Evolutionary conservation across 75 land plant genomes (phyloP).

Genomic region (Isoetes taiwanensis): DNA sequence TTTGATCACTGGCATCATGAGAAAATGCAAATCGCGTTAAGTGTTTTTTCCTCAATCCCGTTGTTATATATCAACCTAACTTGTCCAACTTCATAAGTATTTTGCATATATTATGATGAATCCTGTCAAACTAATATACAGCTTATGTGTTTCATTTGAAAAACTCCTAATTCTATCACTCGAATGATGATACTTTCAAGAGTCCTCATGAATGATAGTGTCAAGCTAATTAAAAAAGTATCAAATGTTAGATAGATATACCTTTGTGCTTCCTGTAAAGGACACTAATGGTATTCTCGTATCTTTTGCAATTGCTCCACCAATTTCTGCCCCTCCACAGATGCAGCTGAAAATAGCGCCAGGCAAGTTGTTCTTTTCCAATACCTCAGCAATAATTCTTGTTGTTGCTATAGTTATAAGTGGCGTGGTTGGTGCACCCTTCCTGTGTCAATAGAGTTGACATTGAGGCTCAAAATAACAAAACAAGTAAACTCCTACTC

Average conservation of each 20-base stretch:
- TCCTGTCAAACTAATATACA: no score
- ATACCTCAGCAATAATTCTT: conserved; percentile 60
- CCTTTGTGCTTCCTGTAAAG: conserved; percentile 95
- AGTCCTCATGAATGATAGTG: no score
- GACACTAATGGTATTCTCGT: conserved; percentile 69
- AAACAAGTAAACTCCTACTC: not conserved
- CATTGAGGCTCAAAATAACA: no score
- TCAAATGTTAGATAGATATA: conserved; percentile 2
- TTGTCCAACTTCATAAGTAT: no score
- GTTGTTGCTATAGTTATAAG: conserved; percentile 80
- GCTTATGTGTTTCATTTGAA: no score
- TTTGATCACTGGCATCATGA: no score
- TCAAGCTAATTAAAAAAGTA: not conserved
- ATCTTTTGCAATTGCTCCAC: conserved; percentile 77
- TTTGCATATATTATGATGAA: no score
- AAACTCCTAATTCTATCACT: no score
- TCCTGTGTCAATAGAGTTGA: conserved; percentile 46
- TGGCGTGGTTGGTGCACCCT: conserved; percentile 93
- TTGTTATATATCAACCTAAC: no score
- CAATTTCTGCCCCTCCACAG: conserved; percentile 95
- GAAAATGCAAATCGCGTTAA: no score
- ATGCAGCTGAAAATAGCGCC: conserved; percentile 80
- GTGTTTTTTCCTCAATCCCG: no score
- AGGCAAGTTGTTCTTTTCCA: conserved; percentile 68
- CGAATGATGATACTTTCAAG: no score